Evolutionary conservation across 208 protist genomes (phyloP), one percentile per base, ranked within the genome.

Genomic region (Acanthamoeba polyphaga): DNA sequence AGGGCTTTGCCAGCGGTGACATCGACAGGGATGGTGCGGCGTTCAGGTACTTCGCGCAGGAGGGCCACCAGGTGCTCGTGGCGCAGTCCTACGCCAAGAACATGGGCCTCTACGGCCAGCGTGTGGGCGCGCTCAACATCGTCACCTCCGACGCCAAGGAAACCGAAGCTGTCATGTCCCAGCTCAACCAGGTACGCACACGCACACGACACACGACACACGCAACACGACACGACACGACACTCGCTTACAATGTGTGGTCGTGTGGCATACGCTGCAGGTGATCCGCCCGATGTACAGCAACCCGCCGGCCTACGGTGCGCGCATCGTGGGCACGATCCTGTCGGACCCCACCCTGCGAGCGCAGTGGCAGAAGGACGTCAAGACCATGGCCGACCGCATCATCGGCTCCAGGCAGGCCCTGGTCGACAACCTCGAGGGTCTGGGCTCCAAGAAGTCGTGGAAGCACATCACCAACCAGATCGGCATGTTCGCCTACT

Each of bases 401-500:
- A 95, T 95, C 92, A 95, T 95, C 76, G 62, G 90, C 68, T 6
- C 68, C 38, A 19, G 90, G 24, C 64, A 66, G 6, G 58, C 68
- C 10, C 78, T 95, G 22, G 74, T 88, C n/a, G 34, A 43, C 53
- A 84, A 95, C 32, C 62, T 95, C 27, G 58, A 95, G 53, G 53
- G 17, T 2, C 60, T 88, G 29, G 92, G 92, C 70, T 95, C 92
- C 29, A 95, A 84, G 74, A 24, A 98, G 66, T 97, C 80, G n/a
- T 99, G 99, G 99, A 96, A 97, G 24, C 99, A 99, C 96, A 98
- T 99, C 62, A 98, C 98, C 68, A 97, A 97, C 12, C 99, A 99
- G 97, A 99, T 99, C 70, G 99, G 99, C 95, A 99, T 99, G 99
- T 99, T 99, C 96, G 99, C 98, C 78, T 99, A 98, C 96, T 78